Conservation (phyloP, 2,329 filamentous ascomycete genomes). For the Orbilia ellipsospora region DNA sequence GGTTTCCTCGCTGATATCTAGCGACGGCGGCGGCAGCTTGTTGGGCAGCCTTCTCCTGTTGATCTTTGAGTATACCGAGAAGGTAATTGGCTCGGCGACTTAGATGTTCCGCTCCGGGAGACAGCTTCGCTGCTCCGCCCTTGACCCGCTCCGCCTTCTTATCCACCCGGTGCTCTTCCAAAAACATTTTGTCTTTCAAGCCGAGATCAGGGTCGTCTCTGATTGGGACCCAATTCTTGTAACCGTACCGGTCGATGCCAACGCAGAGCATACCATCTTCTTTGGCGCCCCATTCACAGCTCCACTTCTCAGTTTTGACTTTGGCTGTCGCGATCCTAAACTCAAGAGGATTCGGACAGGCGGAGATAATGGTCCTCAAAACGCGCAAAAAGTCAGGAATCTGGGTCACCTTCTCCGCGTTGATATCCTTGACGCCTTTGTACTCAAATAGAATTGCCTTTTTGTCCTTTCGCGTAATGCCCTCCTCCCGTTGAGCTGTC, state of each 20-base stretch:
- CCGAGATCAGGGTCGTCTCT: conserved; percentile 89
- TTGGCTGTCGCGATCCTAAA: conserved; percentile 95
- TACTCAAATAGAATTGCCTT: conserved; percentile 97
- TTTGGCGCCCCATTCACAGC: conserved; percentile 87
- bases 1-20: conserved; percentile 50
- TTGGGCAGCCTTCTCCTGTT: conserved; percentile 78
- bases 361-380: conserved; percentile 76
- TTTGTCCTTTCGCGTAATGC: conserved; percentile 83
- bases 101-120: conserved; percentile 92
- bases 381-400: conserved; percentile 89
- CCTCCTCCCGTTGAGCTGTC: conserved; percentile 77
- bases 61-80: conserved; percentile 91
- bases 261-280: conserved; percentile 98
- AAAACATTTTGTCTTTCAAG: conserved; percentile 89
- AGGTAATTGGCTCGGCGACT: conserved; percentile 95
- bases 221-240: conserved; percentile 94
- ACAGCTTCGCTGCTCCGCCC: conserved; percentile 65
- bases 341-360: conserved; percentile 74
- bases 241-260: conserved; percentile 91
- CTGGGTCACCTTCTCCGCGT: conserved; percentile 93
- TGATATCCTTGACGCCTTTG: conserved; percentile 90
- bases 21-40: conserved; percentile 69
- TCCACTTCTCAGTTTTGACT: conserved; percentile 78
- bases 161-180: conserved; percentile 97
- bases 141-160: conserved; percentile 93